Evolutionary conservation across 1,284 basidiomycete genomes (phyloP), one percentile per base, ranked within the genome.

Genomic region (Waitea zeae): DNA sequence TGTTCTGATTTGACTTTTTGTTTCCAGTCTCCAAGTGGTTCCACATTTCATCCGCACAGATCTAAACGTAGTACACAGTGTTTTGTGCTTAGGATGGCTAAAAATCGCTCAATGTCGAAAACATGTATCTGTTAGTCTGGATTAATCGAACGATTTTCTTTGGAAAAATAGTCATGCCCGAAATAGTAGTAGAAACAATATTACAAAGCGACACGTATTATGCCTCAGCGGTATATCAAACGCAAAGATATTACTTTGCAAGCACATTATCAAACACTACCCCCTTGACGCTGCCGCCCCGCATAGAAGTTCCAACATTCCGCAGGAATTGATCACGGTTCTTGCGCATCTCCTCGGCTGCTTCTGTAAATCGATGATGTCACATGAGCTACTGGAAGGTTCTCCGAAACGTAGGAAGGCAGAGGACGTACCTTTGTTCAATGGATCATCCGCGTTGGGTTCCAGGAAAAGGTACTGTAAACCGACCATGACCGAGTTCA

Each of bases 391-490:
- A 30, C 29, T 11, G 29, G 15, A 30, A 7, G 15, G 14, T 15
- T 14, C 11, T 12, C 29, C 15, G 29, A 30, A 14, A 30, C 39
- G 12, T 33, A 22, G 15, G 38, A 30, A 19, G 17, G 13, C 22
- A 17, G n/a, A 24, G 13, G 15, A 52, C 72, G 30, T 42, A 89
- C 93, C 93, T 61, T 98, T 98, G 67, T 98, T 99, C 46, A 98
- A 55, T 17, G 95, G 95, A 58, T 98, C 95, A 49, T 97, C 93
- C 22, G 95, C 83, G 48, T 99, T 99, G 12, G 95, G 93, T 55
- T 98, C 95, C 38, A 98, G 64, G 68, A 99, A 98, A 31, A 99
- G 70, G 53, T 96, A 98, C 53, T 98, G 92, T 39, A 99, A 60
- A 24, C 95, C 95, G 43, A 97, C 88, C 79, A 96, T 90, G 42